phyloP scores from a whole-genome alignment of 1,284 basidiomycete genomes.

The Puccinia sorghi region DNA sequence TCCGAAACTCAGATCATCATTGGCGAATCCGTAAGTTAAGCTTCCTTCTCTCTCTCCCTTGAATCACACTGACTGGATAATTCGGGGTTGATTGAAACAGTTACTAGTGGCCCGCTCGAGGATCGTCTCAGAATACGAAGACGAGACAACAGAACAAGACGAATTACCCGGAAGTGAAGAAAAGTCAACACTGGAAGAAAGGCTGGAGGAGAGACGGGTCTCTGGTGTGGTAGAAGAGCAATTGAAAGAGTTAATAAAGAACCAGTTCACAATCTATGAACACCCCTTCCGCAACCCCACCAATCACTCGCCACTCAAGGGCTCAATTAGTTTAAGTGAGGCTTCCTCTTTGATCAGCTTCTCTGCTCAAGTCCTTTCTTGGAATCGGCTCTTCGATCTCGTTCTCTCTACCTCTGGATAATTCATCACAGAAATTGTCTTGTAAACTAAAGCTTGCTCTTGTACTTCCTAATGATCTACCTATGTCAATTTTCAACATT shows the following conservation, averaged over 20 bases:
- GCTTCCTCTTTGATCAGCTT: not conserved
- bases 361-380: constrained; percentile 6
- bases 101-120: not conserved
- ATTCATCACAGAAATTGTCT: not conserved
- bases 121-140: constrained; percentile 3
- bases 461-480: not conserved
- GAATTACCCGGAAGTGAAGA: not conserved
- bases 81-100: not conserved
- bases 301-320: not conserved
- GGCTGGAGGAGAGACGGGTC: constrained; percentile 1
- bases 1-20: constrained; percentile 28
- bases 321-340: not conserved
- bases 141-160: not conserved
- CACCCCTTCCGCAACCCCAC: not conserved
- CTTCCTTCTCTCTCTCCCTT: not conserved
- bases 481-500: no score
- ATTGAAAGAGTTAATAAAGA: not conserved
- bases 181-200: constrained; percentile 3
- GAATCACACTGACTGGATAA: not conserved
- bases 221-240: not conserved
- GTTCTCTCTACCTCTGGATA: not conserved
- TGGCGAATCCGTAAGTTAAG: not conserved
- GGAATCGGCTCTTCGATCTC: constrained; percentile 25
- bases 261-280: not conserved
- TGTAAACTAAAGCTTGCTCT: not conserved